These are phyloP conservation scores for Lodderomyces theae DNA, from an alignment of 1,139 yeast genomes.

Conservation along the genomic window DNA sequence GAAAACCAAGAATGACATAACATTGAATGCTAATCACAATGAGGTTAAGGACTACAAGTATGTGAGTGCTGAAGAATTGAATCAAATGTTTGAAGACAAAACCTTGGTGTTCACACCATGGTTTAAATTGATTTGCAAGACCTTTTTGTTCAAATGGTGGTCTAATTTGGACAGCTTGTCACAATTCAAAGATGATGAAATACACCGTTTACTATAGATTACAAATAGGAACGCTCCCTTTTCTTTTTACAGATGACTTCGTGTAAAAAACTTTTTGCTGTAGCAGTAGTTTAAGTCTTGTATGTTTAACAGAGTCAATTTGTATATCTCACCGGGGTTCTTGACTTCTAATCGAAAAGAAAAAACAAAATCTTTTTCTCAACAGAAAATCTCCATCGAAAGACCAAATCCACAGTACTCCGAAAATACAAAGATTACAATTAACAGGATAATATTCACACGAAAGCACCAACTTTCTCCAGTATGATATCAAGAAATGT, in stretches of 20 bases:
- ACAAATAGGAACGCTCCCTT: no score
- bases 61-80: conserved; percentile 66
- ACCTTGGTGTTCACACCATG: conserved; percentile 84
- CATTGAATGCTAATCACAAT: conserved; percentile 58
- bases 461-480: background rate
- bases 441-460: no score
- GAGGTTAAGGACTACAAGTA: conserved; percentile 83
- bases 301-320: background rate
- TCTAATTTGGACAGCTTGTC: conserved; percentile 57
- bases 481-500: conserved; percentile 1
- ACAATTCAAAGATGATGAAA: conserved; percentile 41
- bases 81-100: conserved; percentile 70
- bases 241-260: no score
- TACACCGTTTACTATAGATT: conserved; percentile 40
- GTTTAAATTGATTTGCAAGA: conserved; percentile 94
- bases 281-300: background rate
- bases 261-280: background rate
- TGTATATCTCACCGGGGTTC: no score
- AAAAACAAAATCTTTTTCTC: background rate
- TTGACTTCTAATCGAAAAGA: no score
- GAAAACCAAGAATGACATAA: conserved; percentile 54
- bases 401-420: background rate
- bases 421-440: background rate
- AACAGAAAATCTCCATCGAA: background rate
- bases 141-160: conserved; percentile 95